Evolutionary conservation across 1,284 basidiomycete species (phyloP).

Genomic region (Apiotrichum siamense): DNA sequence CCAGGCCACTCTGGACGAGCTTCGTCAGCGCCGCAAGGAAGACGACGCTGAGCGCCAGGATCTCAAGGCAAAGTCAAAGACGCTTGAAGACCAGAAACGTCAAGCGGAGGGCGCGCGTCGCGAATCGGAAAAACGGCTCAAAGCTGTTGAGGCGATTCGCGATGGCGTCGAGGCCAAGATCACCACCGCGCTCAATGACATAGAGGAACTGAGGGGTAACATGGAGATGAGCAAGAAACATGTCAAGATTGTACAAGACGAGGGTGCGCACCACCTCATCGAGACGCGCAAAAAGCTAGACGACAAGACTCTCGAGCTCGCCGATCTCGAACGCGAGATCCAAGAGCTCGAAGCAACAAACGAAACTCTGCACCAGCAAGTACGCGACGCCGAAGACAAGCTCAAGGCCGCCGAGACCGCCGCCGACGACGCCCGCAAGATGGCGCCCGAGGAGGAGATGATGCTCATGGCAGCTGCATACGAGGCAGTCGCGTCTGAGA

Average conservation of each 20-base stretch:
- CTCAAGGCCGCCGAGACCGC: slow-evolving; percentile 27
- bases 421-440: slow-evolving; percentile 32
- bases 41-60: slow-evolving; percentile 75
- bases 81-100: slow-evolving; percentile 79
- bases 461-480: slow-evolving; percentile 47
- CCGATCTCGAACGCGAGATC: slow-evolving; percentile 39
- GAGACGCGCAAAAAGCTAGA: slow-evolving; percentile 54
- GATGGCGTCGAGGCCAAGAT: slow-evolving; percentile 63
- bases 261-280: slow-evolving; percentile 52
- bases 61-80: slow-evolving; percentile 71
- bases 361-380: slow-evolving; percentile 30
- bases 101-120: slow-evolving; percentile 68
- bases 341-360: slow-evolving; percentile 27
- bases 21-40: slow-evolving; percentile 68
- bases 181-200: slow-evolving; percentile 62
- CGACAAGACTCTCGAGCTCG: slow-evolving; percentile 51
- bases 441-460: slow-evolving; percentile 44
- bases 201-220: slow-evolving; percentile 56
- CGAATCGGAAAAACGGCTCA: slow-evolving; percentile 82
- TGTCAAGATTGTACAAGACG: slow-evolving; percentile 47
- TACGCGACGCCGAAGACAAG: slow-evolving; percentile 41
- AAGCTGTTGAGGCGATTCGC: slow-evolving; percentile 59
- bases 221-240: slow-evolving; percentile 48
- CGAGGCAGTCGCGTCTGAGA: slow-evolving; percentile 41
- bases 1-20: slow-evolving; percentile 64